phyloP scores from a whole-genome alignment of 768 basidiomycete species.

The Psilocybe cyanescens region DNA sequence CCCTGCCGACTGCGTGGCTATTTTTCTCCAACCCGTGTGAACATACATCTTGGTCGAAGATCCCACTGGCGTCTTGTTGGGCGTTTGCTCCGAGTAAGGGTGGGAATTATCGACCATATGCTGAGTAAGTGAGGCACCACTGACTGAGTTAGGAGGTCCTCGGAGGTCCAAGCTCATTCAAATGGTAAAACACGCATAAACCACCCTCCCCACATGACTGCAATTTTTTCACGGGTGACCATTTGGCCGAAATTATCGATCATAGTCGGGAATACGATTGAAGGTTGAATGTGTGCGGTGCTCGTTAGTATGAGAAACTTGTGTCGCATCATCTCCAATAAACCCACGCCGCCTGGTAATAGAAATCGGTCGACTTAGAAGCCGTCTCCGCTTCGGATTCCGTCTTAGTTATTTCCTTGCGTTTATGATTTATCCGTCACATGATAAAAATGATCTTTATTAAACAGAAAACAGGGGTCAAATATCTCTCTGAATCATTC shows the following conservation, averaged over 20 bases:
- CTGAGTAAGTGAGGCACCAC: not conserved
- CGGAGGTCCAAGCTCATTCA: not conserved
- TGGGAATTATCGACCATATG: constrained; percentile 4
- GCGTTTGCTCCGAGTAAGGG: constrained; percentile 4
- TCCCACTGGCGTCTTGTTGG: not conserved
- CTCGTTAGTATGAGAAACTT: not conserved
- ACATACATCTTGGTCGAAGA: constrained; percentile 8
- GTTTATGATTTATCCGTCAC: not conserved
- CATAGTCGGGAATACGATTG: not conserved
- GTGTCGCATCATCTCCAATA: not conserved
- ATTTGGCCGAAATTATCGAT: not conserved
- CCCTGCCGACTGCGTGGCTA: constrained; percentile 5
- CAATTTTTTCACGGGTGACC: not conserved
- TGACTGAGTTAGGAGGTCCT: not conserved
- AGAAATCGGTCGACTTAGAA: not conserved
- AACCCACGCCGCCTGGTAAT: not conserved
- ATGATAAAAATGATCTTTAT: not conserved
- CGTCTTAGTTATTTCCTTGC: not conserved
- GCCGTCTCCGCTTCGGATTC: too few species aligned
- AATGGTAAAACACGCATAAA: not conserved
- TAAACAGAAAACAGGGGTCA: not conserved
- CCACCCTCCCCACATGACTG: not conserved
- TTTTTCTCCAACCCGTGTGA: constrained; percentile 2
- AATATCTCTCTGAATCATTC: too few species aligned
- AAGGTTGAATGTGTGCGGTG: not conserved